These are phyloP conservation scores for Diutina siamensis DNA, from an alignment of 1,139 yeast genomes.

Conservation along the genomic window DNA sequence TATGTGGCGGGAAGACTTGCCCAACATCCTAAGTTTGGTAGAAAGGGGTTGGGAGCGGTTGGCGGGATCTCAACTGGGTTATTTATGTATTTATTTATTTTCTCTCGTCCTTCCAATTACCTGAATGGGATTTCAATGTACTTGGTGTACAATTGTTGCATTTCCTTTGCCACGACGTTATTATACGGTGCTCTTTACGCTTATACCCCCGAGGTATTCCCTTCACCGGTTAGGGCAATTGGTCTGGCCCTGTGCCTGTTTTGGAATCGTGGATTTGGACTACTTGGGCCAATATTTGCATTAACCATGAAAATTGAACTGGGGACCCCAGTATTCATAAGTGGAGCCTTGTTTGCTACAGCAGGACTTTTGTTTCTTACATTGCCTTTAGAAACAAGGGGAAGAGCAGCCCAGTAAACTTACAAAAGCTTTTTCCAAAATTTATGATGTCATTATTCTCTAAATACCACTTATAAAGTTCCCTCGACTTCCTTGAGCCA, in stretches of 20 bases:
- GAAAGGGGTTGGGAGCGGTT: not conserved
- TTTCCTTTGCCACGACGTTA: slow-evolving; percentile 28
- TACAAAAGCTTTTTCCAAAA: not conserved
- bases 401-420: not conserved
- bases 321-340: slow-evolving; percentile 3
- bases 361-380: not conserved
- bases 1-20: not conserved
- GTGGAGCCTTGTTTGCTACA: not conserved
- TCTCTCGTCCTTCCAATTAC: not conserved
- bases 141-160: slow-evolving; percentile 35
- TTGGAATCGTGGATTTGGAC: slow-evolving; percentile 1
- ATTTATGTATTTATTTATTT: slow-evolving; percentile 3
- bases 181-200: slow-evolving; percentile 37
- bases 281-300: not conserved
- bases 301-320: slow-evolving; percentile 1
- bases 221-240: slow-evolving; percentile 29
- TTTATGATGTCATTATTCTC: not conserved
- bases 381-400: not conserved
- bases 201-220: slow-evolving; percentile 34
- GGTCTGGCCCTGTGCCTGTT: slow-evolving; percentile 22
- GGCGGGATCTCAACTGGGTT: slow-evolving; percentile 2
- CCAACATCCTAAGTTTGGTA: not conserved
- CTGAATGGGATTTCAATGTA: slow-evolving; percentile 8
- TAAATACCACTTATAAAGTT: not conserved
- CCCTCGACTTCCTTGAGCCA: not conserved